Base-by-base conservation (phyloP, 2,329 filamentous ascomycete genomes). In the Berkeleyomyces basicola region DNA sequence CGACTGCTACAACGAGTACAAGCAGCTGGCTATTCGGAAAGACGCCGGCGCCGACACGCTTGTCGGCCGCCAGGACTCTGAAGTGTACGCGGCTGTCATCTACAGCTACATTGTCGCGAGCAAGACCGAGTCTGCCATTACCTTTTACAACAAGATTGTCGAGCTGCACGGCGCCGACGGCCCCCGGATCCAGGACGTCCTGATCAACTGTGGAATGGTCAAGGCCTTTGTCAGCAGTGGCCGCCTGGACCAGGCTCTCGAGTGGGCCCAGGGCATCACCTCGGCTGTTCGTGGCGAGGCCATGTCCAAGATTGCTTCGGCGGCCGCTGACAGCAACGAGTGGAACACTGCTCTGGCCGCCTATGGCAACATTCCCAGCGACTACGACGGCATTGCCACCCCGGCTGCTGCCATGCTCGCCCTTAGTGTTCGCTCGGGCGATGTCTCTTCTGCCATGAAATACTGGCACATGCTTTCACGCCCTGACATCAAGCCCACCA, bases 1-100 rank as follows among this genome's bases (percentile, higher is more conserved):
- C 5, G 90, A 96, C 72, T 90, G 90, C 74, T 99, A 96, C 75
- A 92, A 95, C 67, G 89, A 96, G 74, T 97, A 97, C 78, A 90
- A 90, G 70, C 82, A 83, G 55, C 78, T 96, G 49, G 91, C 92
- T n/a, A 83, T 97, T 61, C 84, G 86, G 46, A 82, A 93, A 71
- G 88, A 96, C 72, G 82, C 80, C 46, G 90, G 90, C 63, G 78
- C 83, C 64, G 78, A 84, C 57, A 81, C 81, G 16, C 76, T 90
- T 7, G 78, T 85, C 57, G 80, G 86, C 66, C 85, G 91, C 59
- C 79, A 88, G 58, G 92, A 97, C 70, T 83, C 85, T 37, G 80
- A 90, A 67, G 87, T 97, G 5, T 97, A 99, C 70, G 90, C 91
- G 33, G 82, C 92, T n/a, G 78, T 99, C 61, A 86, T 97, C 74